Conservation (phyloP, 2,329 filamentous ascomycete genomes). For the Amauroascus verrucosus region DNA sequence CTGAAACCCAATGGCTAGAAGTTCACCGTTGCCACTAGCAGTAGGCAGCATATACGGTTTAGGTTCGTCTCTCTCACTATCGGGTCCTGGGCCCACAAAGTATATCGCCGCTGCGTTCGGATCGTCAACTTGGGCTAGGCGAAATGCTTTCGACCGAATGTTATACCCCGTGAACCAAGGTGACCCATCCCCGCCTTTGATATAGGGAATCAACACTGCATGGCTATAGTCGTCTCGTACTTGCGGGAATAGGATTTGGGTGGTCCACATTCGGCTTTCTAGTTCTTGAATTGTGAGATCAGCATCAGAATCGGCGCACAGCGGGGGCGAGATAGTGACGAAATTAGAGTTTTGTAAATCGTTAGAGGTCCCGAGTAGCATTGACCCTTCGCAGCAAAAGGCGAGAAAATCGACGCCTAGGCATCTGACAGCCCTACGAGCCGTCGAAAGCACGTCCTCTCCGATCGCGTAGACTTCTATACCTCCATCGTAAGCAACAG, state of each 20-base stretch:
- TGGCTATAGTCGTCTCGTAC: slow-evolving; percentile 70
- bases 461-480: slow-evolving; percentile 75
- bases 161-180: slow-evolving; percentile 72
- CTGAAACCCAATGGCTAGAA: slow-evolving; percentile 64
- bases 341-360: slow-evolving; percentile 56
- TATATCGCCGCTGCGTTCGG: slow-evolving; percentile 66
- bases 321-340: slow-evolving; percentile 68
- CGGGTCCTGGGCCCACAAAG: slow-evolving; percentile 57
- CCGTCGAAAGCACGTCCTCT: slow-evolving; percentile 51
- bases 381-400: slow-evolving; percentile 68
- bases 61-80: slow-evolving; percentile 44
- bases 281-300: slow-evolving; percentile 47
- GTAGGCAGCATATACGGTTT: slow-evolving; percentile 60
- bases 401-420: slow-evolving; percentile 62
- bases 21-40: slow-evolving; percentile 57
- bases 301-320: slow-evolving; percentile 52
- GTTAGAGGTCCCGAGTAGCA: slow-evolving; percentile 65
- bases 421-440: slow-evolving; percentile 67
- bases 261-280: slow-evolving; percentile 70
- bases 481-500: slow-evolving; percentile 75
- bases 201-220: slow-evolving; percentile 52
- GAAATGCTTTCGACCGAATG: slow-evolving; percentile 64
- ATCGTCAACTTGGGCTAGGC: slow-evolving; percentile 65
- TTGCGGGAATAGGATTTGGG: slow-evolving; percentile 73
- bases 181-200: slow-evolving; percentile 47